Evolutionary conservation across 768 basidiomycete genomes (phyloP).

Genomic region (Candolleomyces aberdarensis): DNA sequence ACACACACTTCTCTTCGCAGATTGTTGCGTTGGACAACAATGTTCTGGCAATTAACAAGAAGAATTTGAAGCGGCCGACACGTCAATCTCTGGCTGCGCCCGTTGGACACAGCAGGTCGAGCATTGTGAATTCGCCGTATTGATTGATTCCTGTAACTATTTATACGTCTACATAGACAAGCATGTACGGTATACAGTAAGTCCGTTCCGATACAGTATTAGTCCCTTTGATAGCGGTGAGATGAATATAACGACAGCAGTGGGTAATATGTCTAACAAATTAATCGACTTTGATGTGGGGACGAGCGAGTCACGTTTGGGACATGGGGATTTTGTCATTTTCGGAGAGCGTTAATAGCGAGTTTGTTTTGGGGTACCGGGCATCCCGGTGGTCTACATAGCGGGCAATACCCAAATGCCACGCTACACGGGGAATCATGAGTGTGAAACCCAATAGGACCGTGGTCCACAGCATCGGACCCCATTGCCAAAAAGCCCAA

Average conservation of each 20-base stretch:
- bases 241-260: no score
- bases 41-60: slow-evolving; percentile 93
- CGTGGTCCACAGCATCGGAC: slow-evolving; percentile 67
- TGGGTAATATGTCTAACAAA: neutral
- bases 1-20: slow-evolving; percentile 35
- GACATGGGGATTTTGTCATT: neutral
- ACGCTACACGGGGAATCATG: slow-evolving; percentile 66
- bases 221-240: neutral
- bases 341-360: neutral
- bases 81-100: slow-evolving; percentile 58
- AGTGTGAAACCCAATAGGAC: slow-evolving; percentile 59
- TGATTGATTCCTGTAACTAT: slow-evolving; percentile 22
- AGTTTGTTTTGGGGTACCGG: slow-evolving; percentile 14
- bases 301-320: neutral
- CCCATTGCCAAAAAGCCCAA: slow-evolving; percentile 63
- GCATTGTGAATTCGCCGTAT: slow-evolving; percentile 68
- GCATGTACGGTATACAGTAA: neutral
- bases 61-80: slow-evolving; percentile 80
- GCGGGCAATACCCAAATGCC: slow-evolving; percentile 74
- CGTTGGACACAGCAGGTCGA: slow-evolving; percentile 46
- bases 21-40: slow-evolving; percentile 95
- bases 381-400: slow-evolving; percentile 69
- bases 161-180: slow-evolving; percentile 14
- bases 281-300: slow-evolving; percentile 1
- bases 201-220: neutral